Percentiles rank a stretch among this genome's conserved stretches.
These are phyloP conservation scores for Zygotorulaspora danielsina DNA, from an alignment of 805 yeast genomes.

Conservation along the genomic window DNA sequence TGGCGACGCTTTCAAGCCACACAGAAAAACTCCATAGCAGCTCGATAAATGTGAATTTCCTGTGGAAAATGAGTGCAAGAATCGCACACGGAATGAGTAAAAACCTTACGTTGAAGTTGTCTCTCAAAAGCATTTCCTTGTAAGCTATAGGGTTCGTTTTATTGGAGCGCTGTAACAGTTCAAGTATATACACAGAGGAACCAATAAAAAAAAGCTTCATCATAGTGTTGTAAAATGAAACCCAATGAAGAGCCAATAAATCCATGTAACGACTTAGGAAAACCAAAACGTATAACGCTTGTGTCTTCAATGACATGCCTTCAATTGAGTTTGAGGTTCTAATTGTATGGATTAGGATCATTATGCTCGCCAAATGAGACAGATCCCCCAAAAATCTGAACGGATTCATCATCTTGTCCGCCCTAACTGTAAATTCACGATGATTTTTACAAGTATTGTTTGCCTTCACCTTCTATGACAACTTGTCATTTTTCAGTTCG, in stretches of 20 bases:
- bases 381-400: conserved; percentile 49
- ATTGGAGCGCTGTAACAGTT: conserved; percentile 50
- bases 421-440: neutral
- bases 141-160: conserved; percentile 48
- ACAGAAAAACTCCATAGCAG: conserved; percentile 81
- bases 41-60: conserved; percentile 58
- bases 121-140: conserved; percentile 56
- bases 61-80: conserved; percentile 59
- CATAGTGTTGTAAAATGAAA: conserved; percentile 67
- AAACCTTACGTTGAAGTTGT: conserved; percentile 71
- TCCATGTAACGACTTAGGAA: conserved; percentile 71
- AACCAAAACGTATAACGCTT: conserved; percentile 68
- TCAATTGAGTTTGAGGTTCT: conserved; percentile 57
- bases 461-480: too few relatives aligned
- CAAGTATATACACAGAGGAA: conserved; percentile 70
- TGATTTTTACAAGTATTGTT: neutral
- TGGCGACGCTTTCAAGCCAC: conserved; percentile 91
- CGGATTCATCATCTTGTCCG: conserved; percentile 10
- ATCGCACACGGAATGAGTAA: conserved; percentile 60
- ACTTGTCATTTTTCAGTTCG: too few relatives aligned
- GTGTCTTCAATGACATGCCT: conserved; percentile 89
- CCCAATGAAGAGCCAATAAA: conserved; percentile 43
- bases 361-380: conserved; percentile 75
- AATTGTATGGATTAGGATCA: conserved; percentile 71
- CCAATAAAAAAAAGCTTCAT: conserved; percentile 81